phyloP scores from a whole-genome alignment of 2,329 filamentous ascomycete species.

The Grosmannia huntii region DNA sequence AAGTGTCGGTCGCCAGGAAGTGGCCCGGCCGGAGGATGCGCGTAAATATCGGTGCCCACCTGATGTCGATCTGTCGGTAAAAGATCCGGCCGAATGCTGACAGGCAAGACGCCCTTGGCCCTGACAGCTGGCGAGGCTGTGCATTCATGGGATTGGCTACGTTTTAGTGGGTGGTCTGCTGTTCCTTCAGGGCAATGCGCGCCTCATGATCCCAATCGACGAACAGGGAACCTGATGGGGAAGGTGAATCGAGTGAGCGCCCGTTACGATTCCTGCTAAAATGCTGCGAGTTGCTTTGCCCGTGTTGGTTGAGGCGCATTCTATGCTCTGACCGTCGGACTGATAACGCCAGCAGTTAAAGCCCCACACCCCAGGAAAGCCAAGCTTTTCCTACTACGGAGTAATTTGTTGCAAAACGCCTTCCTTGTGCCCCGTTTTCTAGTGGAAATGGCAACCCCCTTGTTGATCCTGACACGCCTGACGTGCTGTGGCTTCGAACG shows the following conservation, averaged over 20 bases:
- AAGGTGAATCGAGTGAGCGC: background rate
- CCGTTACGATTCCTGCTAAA: too few relatives aligned
- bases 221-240: background rate
- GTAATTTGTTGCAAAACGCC: background rate
- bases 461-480: background rate
- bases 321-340: background rate
- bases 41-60: too few relatives aligned
- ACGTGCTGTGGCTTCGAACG: background rate
- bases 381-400: slow-evolving; percentile 1
- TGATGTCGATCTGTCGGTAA: background rate
- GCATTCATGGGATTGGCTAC: background rate
- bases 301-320: background rate
- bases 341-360: background rate
- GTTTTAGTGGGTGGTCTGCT: background rate
- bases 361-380: slow-evolving; percentile 4
- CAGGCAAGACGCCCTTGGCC: too few relatives aligned
- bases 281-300: background rate
- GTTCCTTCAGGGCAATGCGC: background rate
- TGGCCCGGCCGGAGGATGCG: background rate
- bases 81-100: background rate
- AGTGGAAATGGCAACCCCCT: background rate
- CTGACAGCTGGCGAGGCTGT: background rate
- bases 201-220: background rate
- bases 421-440: too few relatives aligned
- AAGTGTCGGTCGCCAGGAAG: too few relatives aligned